These are phyloP conservation scores for Bromus sterilis DNA, from an alignment of 176 grass and related monocot genomes.

Conservation along the genomic window DNA sequence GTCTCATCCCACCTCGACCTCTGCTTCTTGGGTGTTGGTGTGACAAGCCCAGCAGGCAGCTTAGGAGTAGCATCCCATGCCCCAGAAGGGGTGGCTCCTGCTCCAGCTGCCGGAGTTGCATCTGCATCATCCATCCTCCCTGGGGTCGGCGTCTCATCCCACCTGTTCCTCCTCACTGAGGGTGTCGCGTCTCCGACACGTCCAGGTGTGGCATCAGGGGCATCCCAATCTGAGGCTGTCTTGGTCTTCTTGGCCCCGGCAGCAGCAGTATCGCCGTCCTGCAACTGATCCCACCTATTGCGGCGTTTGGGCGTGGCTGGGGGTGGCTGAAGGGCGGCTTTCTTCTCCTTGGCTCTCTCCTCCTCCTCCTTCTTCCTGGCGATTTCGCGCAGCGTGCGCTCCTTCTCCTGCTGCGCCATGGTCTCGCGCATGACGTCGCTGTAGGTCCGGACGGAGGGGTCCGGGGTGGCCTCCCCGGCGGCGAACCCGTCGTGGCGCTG, in stretches of 20 bases:
- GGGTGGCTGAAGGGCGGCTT: conserved; percentile 28
- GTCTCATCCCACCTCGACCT: conserved; percentile 97
- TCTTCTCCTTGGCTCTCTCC: conserved; percentile 53
- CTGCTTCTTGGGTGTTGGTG: conserved; percentile 89
- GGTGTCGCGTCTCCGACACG: conserved; percentile 69
- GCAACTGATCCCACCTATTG: conserved; percentile 96
- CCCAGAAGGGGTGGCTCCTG: conserved; percentile 70
- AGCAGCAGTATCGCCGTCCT: conserved; percentile 43
- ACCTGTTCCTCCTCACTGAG: conserved; percentile 66
- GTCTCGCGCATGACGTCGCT: conserved; percentile 72
- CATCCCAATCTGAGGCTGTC: conserved; percentile 76
- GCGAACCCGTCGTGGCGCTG: conserved; percentile 86
- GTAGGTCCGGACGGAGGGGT: conserved; percentile 71
- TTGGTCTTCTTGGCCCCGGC: conserved; percentile 53
- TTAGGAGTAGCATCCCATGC: conserved; percentile 95
- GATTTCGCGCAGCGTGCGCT: conserved; percentile 61
- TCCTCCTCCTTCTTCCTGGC: conserved; percentile 77
- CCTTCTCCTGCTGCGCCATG: conserved; percentile 54
- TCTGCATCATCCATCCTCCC: conserved; percentile 83
- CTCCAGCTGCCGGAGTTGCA: conserved; percentile 68
- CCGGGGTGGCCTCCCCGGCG: conserved; percentile 68
- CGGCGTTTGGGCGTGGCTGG: conserved; percentile 44
- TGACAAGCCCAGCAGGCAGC: conserved; percentile 68
- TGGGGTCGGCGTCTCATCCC: conserved; percentile 92
- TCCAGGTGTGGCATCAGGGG: conserved; percentile 70